phyloP scores from a whole-genome alignment of 345 rosid species.

The Luvunga scandens region DNA sequence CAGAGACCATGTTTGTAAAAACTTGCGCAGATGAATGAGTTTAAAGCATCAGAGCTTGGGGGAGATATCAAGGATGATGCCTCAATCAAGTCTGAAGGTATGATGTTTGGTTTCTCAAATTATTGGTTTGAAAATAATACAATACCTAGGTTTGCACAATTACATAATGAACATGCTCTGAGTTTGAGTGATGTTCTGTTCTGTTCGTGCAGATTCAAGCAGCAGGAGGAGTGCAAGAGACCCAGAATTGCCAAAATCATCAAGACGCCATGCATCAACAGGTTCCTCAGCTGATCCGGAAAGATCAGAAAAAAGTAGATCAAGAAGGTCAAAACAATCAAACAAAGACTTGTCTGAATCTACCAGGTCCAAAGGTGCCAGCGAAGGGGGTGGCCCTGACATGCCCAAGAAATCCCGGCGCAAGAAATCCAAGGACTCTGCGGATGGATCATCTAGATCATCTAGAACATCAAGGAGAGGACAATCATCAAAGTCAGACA shows the following conservation, averaged over 20 bases:
- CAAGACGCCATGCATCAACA: slow-evolving; percentile 38
- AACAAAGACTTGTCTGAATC: slow-evolving; percentile 23
- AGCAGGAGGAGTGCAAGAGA: slow-evolving; percentile 16
- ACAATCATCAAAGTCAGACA: slow-evolving; percentile 17
- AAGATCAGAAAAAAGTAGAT: slow-evolving; percentile 43
- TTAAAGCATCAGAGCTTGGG: slow-evolving; percentile 25
- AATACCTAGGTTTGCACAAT: too few species aligned
- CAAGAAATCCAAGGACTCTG: slow-evolving; percentile 50
- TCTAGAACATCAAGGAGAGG: slow-evolving; percentile 24
- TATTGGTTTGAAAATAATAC: neutral
- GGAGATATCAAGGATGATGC: slow-evolving; percentile 36
- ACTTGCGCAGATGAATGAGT: slow-evolving; percentile 60
- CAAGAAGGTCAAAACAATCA: slow-evolving; percentile 41
- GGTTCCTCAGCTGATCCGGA: slow-evolving; percentile 28
- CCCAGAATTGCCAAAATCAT: slow-evolving; percentile 37
- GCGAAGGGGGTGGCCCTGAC: slow-evolving; percentile 22
- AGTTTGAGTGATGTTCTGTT: neutral
- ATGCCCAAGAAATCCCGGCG: slow-evolving; percentile 45
- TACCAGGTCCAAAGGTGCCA: slow-evolving; percentile 25
- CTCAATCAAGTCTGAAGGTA: slow-evolving; percentile 48
- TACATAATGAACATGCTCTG: too few species aligned
- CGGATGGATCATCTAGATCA: slow-evolving; percentile 34
- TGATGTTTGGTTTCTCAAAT: neutral
- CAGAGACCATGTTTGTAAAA: neutral
- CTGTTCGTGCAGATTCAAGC: slow-evolving; percentile 16